A percentile compares a stretch with the other conserved stretches of the same genome.
Conservation (phyloP, 345 rosid species). For the Lumnitzera littorea region DNA sequence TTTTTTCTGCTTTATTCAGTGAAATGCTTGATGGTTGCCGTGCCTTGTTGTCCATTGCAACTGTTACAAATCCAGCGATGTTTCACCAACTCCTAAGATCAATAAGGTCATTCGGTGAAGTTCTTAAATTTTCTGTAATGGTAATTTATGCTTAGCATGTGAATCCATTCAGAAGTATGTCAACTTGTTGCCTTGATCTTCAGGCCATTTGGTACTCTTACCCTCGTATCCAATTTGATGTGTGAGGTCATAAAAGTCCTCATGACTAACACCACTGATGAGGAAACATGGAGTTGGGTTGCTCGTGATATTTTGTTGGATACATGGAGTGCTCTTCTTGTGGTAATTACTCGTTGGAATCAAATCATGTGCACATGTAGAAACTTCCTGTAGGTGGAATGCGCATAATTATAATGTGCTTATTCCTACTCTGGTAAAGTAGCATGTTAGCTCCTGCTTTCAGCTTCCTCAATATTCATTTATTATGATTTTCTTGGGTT, state of each 20-base stretch:
- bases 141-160: neutral
- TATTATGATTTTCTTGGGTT: too few species aligned
- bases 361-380: slow-evolving; percentile 4
- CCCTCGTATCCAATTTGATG: slow-evolving; percentile 76
- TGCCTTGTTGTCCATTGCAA: slow-evolving; percentile 74
- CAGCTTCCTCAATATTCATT: too few species aligned
- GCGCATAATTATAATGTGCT: slow-evolving; percentile 1
- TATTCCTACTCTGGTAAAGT: neutral
- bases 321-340: slow-evolving; percentile 81
- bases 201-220: slow-evolving; percentile 89
- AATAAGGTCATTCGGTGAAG: slow-evolving; percentile 47
- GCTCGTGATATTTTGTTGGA: slow-evolving; percentile 95
- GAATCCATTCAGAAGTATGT: neutral
- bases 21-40: slow-evolving; percentile 99
- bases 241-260: slow-evolving; percentile 83
- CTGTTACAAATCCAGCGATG: slow-evolving; percentile 52
- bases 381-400: neutral
- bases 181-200: slow-evolving; percentile 22
- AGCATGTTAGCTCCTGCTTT: too few species aligned
- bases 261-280: slow-evolving; percentile 46
- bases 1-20: slow-evolving; percentile 37
- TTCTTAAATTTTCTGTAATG: slow-evolving; percentile 2
- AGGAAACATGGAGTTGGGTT: slow-evolving; percentile 96
- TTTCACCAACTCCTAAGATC: slow-evolving; percentile 82
- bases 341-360: slow-evolving; percentile 34